A percentile compares a stretch with the other conserved stretches of the same genome.
phyloP scores from a whole-genome alignment of 257 asterid genomes.

The Solanum pennellii region DNA sequence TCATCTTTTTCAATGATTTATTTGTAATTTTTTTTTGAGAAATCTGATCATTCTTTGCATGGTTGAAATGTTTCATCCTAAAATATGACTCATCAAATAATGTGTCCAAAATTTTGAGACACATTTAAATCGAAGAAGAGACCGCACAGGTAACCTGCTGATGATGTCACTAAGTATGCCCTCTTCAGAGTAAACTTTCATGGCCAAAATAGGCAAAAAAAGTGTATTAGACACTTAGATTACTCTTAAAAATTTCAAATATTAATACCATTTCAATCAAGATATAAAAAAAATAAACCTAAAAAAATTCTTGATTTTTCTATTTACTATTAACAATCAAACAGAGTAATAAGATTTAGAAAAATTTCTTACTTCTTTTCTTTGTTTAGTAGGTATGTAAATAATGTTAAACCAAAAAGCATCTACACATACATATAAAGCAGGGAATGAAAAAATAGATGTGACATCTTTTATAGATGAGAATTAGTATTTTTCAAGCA shows the following conservation, averaged over 20 bases:
- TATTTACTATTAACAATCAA: too few species aligned
- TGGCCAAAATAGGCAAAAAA: background rate
- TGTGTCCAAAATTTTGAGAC: background rate
- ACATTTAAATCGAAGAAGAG: background rate
- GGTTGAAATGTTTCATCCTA: background rate
- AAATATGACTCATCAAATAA: background rate
- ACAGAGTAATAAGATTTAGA: too few species aligned
- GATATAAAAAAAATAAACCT: too few species aligned
- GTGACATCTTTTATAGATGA: too few species aligned
- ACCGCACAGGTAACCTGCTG: background rate
- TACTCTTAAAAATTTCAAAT: background rate
- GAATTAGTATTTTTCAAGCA: too few species aligned
- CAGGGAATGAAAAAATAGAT: too few species aligned
- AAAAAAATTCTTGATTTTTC: too few species aligned
- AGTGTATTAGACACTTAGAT: background rate
- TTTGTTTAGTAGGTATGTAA: background rate
- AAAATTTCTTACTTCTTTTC: background rate
- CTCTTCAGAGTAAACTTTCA: background rate
- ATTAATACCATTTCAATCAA: too few species aligned
- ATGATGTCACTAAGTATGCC: background rate
- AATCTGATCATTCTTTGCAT: background rate
- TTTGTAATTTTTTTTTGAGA: background rate
- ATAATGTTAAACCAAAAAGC: too few species aligned
- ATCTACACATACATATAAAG: too few species aligned
- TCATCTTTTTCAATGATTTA: background rate